phyloP scores from a whole-genome alignment of 1,284 basidiomycete genomes.

The Trichosporon sp. region DNA sequence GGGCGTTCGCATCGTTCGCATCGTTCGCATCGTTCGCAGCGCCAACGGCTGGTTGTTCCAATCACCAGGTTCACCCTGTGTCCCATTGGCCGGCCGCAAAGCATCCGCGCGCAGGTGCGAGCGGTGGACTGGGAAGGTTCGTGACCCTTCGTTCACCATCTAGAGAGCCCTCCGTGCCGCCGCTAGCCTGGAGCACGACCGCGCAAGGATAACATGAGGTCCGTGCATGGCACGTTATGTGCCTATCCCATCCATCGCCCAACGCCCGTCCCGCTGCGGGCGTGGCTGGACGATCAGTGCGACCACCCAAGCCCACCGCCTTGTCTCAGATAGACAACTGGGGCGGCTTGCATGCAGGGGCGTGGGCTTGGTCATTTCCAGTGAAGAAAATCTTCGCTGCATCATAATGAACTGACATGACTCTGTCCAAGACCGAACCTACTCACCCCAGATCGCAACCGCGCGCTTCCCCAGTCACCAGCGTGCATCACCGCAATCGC shows the following conservation, averaged over 20 bases:
- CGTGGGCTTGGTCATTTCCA: background rate
- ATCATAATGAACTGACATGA: background rate
- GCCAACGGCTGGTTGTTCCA: background rate
- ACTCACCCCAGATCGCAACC: background rate
- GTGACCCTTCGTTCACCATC: conserved; percentile 9
- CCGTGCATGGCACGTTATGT: background rate
- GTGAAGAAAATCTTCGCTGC: background rate
- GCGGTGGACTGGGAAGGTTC: background rate
- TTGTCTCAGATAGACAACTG: background rate
- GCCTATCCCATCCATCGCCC: background rate
- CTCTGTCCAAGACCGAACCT: background rate
- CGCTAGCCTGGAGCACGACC: background rate
- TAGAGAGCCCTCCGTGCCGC: background rate
- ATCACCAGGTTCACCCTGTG: background rate
- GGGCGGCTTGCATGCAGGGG: background rate
- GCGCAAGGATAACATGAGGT: background rate
- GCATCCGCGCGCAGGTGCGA: conserved; percentile 5
- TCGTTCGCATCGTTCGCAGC: background rate
- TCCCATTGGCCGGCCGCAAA: background rate
- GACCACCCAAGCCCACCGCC: background rate
- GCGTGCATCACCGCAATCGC: background rate
- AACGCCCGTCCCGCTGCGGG: background rate
- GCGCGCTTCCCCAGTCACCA: background rate
- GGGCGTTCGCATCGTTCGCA: background rate
- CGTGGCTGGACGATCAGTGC: background rate